Conservation (phyloP, 1,284 basidiomycete species). For the Hortiboletus rubellus region DNA sequence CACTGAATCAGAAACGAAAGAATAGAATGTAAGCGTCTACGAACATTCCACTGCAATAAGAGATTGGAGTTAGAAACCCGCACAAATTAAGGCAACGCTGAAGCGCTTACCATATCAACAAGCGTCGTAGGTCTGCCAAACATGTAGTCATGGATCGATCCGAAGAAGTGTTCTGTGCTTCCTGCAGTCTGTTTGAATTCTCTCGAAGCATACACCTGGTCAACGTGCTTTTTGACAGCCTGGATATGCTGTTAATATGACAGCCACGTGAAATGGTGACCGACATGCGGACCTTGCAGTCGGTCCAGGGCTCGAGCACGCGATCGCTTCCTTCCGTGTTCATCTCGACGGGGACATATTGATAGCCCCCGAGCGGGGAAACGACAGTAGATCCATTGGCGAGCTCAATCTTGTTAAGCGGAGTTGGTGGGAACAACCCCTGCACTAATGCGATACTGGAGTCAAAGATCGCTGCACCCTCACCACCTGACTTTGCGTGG, state of each 20-base stretch:
- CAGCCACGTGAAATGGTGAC: constrained; percentile 16
- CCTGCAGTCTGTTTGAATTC: constrained; percentile 62
- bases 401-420: constrained; percentile 64
- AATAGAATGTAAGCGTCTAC: constrained; percentile 24
- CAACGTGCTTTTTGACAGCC: constrained; percentile 67
- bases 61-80: not conserved
- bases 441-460: constrained; percentile 74
- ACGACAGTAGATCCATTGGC: constrained; percentile 78
- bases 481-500: constrained; percentile 78
- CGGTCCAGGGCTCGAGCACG: constrained; percentile 83
- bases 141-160: constrained; percentile 59
- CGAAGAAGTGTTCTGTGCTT: constrained; percentile 64
- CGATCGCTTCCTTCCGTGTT: constrained; percentile 77
- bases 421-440: constrained; percentile 75
- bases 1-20: constrained; percentile 17
- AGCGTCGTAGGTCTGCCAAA: constrained; percentile 66
- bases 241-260: constrained; percentile 27
- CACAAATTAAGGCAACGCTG: not conserved
- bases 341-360: constrained; percentile 81
- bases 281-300: constrained; percentile 61
- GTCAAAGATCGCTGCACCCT: constrained; percentile 84
- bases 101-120: constrained; percentile 60
- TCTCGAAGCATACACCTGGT: constrained; percentile 54
- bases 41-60: constrained; percentile 58
- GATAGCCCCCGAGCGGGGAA: constrained; percentile 79